Evolutionary conservation across 139 green algal genomes (phyloP).

Genomic region (Tetraselmis striata): DNA sequence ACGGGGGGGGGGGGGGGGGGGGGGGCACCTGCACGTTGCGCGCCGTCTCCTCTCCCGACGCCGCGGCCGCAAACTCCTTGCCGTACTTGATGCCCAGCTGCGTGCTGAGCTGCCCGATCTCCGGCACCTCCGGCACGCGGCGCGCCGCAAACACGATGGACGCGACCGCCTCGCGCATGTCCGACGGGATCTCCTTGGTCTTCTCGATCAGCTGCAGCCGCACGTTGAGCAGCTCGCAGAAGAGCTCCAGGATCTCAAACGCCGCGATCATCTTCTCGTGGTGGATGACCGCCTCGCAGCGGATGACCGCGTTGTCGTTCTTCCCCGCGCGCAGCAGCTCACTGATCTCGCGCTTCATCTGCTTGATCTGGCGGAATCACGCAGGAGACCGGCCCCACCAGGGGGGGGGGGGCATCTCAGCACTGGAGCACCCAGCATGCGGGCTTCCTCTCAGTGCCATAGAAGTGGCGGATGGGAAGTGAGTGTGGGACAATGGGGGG

Average conservation of each 20-base stretch:
- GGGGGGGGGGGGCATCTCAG: no score
- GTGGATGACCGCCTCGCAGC: slow-evolving; percentile 79
- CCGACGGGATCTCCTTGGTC: slow-evolving; percentile 56
- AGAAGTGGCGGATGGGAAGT: not conserved
- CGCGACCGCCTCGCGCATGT: slow-evolving; percentile 59
- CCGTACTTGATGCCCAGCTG: slow-evolving; percentile 62
- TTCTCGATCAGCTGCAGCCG: slow-evolving; percentile 67
- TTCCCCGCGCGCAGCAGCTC: slow-evolving; percentile 62
- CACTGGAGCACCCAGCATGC: no score
- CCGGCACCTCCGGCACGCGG: slow-evolving; percentile 48
- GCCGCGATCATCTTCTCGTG: slow-evolving; percentile 61
- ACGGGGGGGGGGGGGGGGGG: no score
- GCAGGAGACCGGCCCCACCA: not conserved
- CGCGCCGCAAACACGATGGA: slow-evolving; percentile 24
- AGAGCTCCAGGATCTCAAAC: slow-evolving; percentile 87
- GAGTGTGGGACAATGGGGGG: not conserved
- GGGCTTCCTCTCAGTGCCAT: not conserved
- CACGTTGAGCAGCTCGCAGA: slow-evolving; percentile 79
- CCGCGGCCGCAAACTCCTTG: slow-evolving; percentile 38
- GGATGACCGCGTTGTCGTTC: slow-evolving; percentile 72
- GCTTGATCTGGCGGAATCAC: slow-evolving; percentile 50
- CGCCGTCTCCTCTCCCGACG: slow-evolving; percentile 29
- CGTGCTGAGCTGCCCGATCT: slow-evolving; percentile 47
- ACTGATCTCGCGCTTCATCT: slow-evolving; percentile 61
- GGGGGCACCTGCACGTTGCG: slow-evolving; percentile 19